Conservation (phyloP, 169 alveolate species). For the Eimeria necatrix region DNA sequence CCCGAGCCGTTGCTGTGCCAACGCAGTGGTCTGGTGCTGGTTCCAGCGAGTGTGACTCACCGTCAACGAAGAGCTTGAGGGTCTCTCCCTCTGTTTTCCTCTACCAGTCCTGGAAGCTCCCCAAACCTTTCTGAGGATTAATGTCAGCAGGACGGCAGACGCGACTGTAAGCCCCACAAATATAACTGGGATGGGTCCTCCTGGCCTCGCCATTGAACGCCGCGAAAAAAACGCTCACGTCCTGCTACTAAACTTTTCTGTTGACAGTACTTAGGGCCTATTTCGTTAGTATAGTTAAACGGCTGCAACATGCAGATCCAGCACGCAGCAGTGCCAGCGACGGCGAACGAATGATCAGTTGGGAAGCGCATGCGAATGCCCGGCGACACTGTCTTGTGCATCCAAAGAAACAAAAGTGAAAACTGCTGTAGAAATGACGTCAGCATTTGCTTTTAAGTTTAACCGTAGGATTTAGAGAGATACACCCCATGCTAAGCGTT, state of each 20-base stretch:
- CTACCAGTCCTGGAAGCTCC: not conserved
- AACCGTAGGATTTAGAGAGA: too few species aligned
- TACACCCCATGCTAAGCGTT: too few species aligned
- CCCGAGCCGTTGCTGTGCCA: too few species aligned
- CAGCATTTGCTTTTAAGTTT: not conserved
- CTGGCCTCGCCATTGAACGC: constrained; percentile 70
- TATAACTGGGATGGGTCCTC: constrained; percentile 5
- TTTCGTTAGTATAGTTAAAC: too few species aligned
- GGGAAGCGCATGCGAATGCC: constrained; percentile 37
- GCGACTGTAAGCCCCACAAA: constrained; percentile 45
- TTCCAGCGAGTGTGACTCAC: too few species aligned
- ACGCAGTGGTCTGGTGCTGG: too few species aligned
- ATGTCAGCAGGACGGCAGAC: constrained; percentile 2
- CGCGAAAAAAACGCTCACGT: not conserved
- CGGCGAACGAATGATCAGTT: too few species aligned
- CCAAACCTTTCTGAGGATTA: not conserved
- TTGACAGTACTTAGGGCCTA: too few species aligned
- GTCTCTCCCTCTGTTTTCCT: not conserved
- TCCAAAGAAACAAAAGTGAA: not conserved
- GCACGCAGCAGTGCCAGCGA: too few species aligned
- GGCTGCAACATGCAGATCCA: too few species aligned
- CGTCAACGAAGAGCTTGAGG: too few species aligned
- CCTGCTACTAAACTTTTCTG: too few species aligned
- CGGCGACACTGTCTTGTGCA: not conserved
- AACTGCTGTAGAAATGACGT: not conserved